These are phyloP conservation scores for Cavenderia fasciculata DNA, from an alignment of 78 protist genomes.

Conservation along the genomic window DNA sequence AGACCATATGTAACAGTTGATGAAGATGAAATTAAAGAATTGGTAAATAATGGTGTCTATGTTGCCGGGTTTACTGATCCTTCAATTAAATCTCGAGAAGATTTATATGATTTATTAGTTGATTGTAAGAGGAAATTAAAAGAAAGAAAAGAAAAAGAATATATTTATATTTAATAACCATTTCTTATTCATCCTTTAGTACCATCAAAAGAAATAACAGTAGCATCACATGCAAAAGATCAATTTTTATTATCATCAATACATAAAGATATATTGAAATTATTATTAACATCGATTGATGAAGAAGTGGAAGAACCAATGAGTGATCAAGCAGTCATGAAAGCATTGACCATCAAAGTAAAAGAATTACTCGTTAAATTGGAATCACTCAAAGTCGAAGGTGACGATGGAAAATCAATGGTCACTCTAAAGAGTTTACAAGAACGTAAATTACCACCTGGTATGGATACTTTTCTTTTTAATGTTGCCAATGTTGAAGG, in stretches of 20 bases:
- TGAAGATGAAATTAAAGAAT: conserved; percentile 65
- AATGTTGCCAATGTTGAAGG: conserved; percentile 63
- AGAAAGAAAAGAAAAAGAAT: no score
- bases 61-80: conserved; percentile 80
- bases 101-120: conserved; percentile 78
- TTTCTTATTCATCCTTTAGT: conserved; percentile 1
- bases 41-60: conserved; percentile 57
- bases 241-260: conserved; percentile 63
- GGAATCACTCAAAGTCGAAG: conserved; percentile 48
- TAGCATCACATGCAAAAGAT: conserved; percentile 72
- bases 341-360: conserved; percentile 16
- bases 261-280: conserved; percentile 56
- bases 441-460: conserved; percentile 50
- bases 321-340: conserved; percentile 45
- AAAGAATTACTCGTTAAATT: conserved; percentile 46
- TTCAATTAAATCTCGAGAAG: conserved; percentile 77
- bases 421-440: conserved; percentile 40
- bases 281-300: conserved; percentile 1
- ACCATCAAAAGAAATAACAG: conserved; percentile 54
- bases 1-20: conserved; percentile 72
- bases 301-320: conserved; percentile 57
- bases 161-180: neutral
- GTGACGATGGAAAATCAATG: conserved; percentile 27
- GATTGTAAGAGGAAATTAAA: conserved; percentile 54
- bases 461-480: conserved; percentile 42